Percentiles rank a stretch among this genome's conserved stretches.
Evolutionary conservation across 2,329 filamentous ascomycete genomes (phyloP).

Genomic region (Pseudopyrenochaeta lycopersici): DNA sequence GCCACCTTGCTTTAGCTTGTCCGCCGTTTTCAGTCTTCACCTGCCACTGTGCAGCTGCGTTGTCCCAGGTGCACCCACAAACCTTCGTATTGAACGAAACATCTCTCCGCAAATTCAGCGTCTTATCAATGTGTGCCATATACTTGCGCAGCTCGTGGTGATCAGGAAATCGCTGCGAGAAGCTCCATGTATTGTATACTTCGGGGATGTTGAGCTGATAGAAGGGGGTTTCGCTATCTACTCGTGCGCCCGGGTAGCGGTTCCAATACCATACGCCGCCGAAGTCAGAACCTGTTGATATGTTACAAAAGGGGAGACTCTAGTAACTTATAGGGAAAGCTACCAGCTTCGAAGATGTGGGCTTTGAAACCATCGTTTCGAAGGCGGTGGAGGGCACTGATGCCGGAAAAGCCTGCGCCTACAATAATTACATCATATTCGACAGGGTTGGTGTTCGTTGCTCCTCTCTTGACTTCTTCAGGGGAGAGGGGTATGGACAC

Average conservation of each 20-base stretch:
- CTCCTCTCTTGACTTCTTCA: too few species aligned
- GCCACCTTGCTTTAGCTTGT: slow-evolving; percentile 56
- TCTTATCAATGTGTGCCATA: slow-evolving; percentile 65
- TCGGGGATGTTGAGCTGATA: slow-evolving; percentile 54
- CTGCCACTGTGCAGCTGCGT: slow-evolving; percentile 47
- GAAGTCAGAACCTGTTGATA: slow-evolving; percentile 9
- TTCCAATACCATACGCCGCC: slow-evolving; percentile 41
- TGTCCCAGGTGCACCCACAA: background rate
- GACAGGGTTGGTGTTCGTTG: background rate
- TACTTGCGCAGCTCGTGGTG: slow-evolving; percentile 61
- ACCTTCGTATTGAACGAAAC: slow-evolving; percentile 8
- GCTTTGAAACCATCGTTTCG: slow-evolving; percentile 26
- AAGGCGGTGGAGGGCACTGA: slow-evolving; percentile 28
- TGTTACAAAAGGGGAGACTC: too few species aligned
- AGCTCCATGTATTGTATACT: slow-evolving; percentile 60
- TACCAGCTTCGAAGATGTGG: slow-evolving; percentile 32
- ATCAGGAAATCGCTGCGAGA: slow-evolving; percentile 59
- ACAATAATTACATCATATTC: slow-evolving; percentile 35
- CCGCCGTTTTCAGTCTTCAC: slow-evolving; percentile 55
- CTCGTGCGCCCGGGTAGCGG: slow-evolving; percentile 46
- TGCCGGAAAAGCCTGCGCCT: slow-evolving; percentile 39
- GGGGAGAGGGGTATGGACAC: too few species aligned
- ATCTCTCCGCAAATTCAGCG: slow-evolving; percentile 62
- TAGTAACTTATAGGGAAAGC: too few species aligned
- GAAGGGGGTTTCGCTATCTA: slow-evolving; percentile 53